Evolutionary conservation across 2,329 filamentous ascomycete species (phyloP), one percentile per base, ranked within the genome.

Genomic region (Tolypocladium nubicola): DNA sequence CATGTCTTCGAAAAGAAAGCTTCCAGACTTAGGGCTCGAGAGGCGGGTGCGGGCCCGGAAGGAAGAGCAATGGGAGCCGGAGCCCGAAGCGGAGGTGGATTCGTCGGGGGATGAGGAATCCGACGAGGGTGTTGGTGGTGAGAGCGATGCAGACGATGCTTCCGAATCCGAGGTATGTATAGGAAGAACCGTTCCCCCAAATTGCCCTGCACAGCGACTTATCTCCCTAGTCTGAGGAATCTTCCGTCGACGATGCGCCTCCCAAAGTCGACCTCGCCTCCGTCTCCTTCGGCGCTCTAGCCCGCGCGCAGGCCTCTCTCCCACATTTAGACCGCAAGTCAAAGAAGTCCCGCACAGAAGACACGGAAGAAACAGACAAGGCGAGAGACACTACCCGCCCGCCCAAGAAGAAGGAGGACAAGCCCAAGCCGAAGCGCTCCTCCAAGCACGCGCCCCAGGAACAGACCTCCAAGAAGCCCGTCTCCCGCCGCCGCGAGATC

Each of bases 401-500:
- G 50, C 26, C 4, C 47, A 56, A 53, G 23, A 54, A 56, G 26
- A 21, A 54, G 21, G 41, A 56, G 23, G 16, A 53, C 23, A 60
- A 63, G n/a, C 52, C 59, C 26, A 45, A 35, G 19, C 33, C 19
- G 59, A 73, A 73, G 71, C 72, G 76, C 43, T 64, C 84, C 14
- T 92, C 84, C 70, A 99, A 99, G 74, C 91, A 97, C 73, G 94
- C 94, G 0, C 94, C 94, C 0, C 84, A 85, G 49, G 86, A 94
- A 59, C 83, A 90, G 68, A 86, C 90, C 2, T 90, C 88, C 70
- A 95, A 93, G 73, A 83, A 84, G 53, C 87, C 89, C 54, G 94
- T 99, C 30, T 86, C 87, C 2, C 87, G 94, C 57, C 86, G 83
- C 66, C 88, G 93, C 55, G 85, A 86, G 57, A 86, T 94, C 21